Conservation (phyloP, 495 filamentous ascomycete genomes). For the Cercophora sp. region DNA sequence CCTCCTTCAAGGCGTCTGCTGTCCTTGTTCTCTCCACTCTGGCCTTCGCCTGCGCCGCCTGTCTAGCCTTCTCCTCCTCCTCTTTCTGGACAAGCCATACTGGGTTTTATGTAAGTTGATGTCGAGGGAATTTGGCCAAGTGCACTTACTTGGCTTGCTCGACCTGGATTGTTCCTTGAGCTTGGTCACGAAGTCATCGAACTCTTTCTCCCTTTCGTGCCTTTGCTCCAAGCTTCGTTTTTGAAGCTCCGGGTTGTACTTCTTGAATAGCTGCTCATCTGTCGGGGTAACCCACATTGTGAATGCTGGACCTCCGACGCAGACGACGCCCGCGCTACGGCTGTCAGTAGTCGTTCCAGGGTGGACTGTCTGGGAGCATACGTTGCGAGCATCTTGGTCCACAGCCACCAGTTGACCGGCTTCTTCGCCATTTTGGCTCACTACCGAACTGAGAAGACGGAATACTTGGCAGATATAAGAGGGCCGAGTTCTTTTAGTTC, state of each 20-base stretch:
- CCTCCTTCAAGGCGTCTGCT: constrained; percentile 44
- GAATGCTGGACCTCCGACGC: constrained; percentile 80
- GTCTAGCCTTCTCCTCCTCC: constrained; percentile 44
- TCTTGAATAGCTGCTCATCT: constrained; percentile 86
- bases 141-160: constrained; percentile 68
- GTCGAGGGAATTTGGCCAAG: too few relatives aligned
- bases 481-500: too few relatives aligned
- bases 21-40: constrained; percentile 25
- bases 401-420: constrained; percentile 35
- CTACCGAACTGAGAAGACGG: neutral
- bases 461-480: too few relatives aligned
- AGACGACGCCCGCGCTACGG: constrained; percentile 60
- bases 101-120: too few relatives aligned
- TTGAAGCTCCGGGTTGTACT: constrained; percentile 90
- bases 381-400: constrained; percentile 32
- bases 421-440: constrained; percentile 29
- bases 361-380: too few relatives aligned
- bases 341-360: neutral
- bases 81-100: constrained; percentile 72
- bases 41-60: neutral
- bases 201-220: constrained; percentile 70
- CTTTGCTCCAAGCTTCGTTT: constrained; percentile 74
- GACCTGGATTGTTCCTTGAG: constrained; percentile 89
- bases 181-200: constrained; percentile 77
- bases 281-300: constrained; percentile 77